Evolutionary conservation across 305 asterid species (phyloP).

Genomic region (Fraxinus greggii): DNA sequence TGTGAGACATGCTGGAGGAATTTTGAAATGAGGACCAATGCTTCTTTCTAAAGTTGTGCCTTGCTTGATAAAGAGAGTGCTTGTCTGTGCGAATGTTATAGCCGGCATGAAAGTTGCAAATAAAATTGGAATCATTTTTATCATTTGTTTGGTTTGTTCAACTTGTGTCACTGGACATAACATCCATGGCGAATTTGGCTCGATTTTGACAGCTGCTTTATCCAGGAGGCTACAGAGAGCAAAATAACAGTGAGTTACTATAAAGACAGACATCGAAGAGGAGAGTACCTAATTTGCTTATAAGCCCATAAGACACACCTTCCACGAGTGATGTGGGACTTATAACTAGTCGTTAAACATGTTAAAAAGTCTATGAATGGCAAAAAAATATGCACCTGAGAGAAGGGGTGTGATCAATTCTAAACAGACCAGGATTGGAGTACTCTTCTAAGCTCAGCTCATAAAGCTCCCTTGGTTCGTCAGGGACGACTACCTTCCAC

Average conservation of each 20-base stretch:
- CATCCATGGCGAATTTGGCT: conserved; percentile 46
- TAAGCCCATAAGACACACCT: no score
- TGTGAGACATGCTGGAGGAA: conserved; percentile 61
- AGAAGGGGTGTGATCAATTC: conserved; percentile 68
- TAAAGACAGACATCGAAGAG: background rate
- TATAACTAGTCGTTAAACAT: background rate
- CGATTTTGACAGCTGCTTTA: conserved; percentile 50
- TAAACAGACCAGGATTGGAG: conserved; percentile 42
- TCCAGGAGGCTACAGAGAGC: conserved; percentile 36
- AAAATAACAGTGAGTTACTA: background rate
- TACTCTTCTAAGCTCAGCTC: conserved; percentile 56
- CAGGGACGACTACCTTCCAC: conserved; percentile 46
- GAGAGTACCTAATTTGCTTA: no score
- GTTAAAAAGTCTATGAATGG: background rate
- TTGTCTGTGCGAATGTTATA: conserved; percentile 52
- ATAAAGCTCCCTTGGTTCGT: conserved; percentile 52
- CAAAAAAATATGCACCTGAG: conserved; percentile 45
- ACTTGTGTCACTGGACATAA: conserved; percentile 57
- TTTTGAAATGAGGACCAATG: conserved; percentile 37
- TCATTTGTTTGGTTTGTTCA: conserved; percentile 66
- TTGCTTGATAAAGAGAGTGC: conserved; percentile 67
- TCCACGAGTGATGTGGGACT: background rate
- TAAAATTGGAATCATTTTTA: conserved; percentile 56
- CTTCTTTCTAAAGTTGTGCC: conserved; percentile 51
- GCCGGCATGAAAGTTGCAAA: conserved; percentile 56